Conservation (phyloP, 352 stramenopile genomes). For the Thalassiosira allenii region DNA sequence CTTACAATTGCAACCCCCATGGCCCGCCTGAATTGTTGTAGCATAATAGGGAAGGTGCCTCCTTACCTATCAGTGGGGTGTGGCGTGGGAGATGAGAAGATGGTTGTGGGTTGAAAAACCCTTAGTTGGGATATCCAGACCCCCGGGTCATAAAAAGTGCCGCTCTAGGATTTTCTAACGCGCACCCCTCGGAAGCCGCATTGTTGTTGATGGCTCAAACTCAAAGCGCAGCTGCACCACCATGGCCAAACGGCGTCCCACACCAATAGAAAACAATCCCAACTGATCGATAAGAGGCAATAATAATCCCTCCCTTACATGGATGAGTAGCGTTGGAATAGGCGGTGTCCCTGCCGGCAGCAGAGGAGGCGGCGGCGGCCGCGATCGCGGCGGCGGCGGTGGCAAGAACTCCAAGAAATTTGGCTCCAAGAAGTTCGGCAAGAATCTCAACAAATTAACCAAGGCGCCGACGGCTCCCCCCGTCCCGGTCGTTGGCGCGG, state of each 20-base stretch:
- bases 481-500: conserved; percentile 30
- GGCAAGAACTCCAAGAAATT: conserved; percentile 51
- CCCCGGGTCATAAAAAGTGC: no score
- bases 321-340: conserved; percentile 43
- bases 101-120: no score
- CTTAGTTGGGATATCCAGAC: no score
- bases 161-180: no score
- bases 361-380: conserved; percentile 1
- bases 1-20: conserved; percentile 10
- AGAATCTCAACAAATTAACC: conserved; percentile 86
- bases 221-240: no score
- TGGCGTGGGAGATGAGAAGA: no score
- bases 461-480: conserved; percentile 61
- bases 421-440: conserved; percentile 86
- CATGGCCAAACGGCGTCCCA: no score
- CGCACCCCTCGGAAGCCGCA: no score
- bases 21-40: conserved; percentile 30
- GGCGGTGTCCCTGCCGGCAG: conserved; percentile 28
- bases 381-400: conserved; percentile 17
- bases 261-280: no score
- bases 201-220: no score
- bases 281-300: no score
- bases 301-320: conserved; percentile 3
- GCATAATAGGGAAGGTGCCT: conserved; percentile 28
- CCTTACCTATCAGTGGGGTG: conserved; percentile 28